Evolutionary conservation across 1,139 yeast genomes (phyloP), one percentile per base, ranked within the genome.

Genomic region (Hansenula lynferdii): DNA sequence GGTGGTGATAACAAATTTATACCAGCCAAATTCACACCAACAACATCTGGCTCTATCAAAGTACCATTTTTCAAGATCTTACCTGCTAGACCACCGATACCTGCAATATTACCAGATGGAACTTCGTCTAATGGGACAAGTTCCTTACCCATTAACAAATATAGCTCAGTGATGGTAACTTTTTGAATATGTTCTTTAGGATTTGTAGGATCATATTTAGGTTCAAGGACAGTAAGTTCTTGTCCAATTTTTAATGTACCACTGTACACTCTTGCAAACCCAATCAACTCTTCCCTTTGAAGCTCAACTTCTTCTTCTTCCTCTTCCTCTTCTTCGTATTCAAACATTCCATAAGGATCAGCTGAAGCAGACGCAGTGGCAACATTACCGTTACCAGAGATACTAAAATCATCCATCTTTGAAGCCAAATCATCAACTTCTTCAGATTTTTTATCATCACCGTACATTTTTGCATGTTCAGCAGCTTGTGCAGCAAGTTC

Each of bases 71-170:
- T 94, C 47, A 92, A 64, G 22, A 92, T 75, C 37, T 77, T 77
- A 10, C 85, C 85, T 17, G 84, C 96, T 30, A 94, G 69, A 0
- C 98, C 98, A 21, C 89, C 94, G 38, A 94, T 83, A 35, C 97
- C 99, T 8, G 87, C 95, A 48, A 94, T 87, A 50, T 85, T 87
- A 26, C 99, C 99, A 2, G 97, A 94, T 2, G 96, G 96, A 4
- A 92, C 97, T 11, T 70, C 72, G 23, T 81, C 73, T 50, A 94
- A 69, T 11, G 87, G 70, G 3, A 89, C 79, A 39, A 92, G 68
- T 45, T 92, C 97, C 46, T 92, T 71, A 12, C 98, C 99, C 98
- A 94, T 94, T 36, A 94, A 70, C 44, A 92, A 65, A 54, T 77
- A 90, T 33, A 94, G 65, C 34, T 82, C 86, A 12, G 83, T 73